Base-by-base conservation (phyloP, 257 asterid genomes). In the Ophiorrhiza pumila region DNA sequence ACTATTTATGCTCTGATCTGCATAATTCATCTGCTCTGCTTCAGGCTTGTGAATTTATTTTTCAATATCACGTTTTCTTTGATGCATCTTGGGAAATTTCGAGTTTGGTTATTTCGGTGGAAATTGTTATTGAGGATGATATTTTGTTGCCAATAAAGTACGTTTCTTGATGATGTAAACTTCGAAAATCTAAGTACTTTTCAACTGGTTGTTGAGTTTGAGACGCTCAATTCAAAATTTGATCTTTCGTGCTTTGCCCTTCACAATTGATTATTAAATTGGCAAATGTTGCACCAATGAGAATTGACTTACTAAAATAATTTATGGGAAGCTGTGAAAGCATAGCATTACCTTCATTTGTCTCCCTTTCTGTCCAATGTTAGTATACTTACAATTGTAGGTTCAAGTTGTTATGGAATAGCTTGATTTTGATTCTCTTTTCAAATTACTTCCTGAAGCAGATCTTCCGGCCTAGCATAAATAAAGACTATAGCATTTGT, bases 401-500 rank as follows among this genome's bases (percentile, higher is more conserved):
- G 18, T 49, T 37, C 50, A 15, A 34, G 27, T 18, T 61, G 42
- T 60, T n/a, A n/a, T n/a, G n/a, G 4, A 8, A 13, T 61, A 32
- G 6, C 53, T 41, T 7, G 47, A 47, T 4, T 56, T 39, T 78
- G 41, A 46, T 69, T 39, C 49, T 46, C 62, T 13, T 35, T 29
- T 43, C 52, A 12, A 70, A 12, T 59, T 70, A 14, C 34, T 79
- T 70, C 31, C 43, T 22, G 65, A 22, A 34, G 41, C 74, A 79
- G 83, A 39, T 65, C 20, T 32, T 63, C 61, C 58, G 15, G 68
- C 31, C 53, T 42, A 35, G 18, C 41, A 59, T 74, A 74, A 66
- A 46, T 61, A 69, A 69, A 34, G 13, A 29, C 17, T 72, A 23
- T 27, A 31, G 68, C 77, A 37, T 63, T 82, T 29, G 77, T 74